Percentiles rank a stretch among this genome's conserved stretches.
These are phyloP conservation scores for Ambrosiella cleistominuta DNA, from an alignment of 2,329 filamentous ascomycete genomes.

Conservation along the genomic window DNA sequence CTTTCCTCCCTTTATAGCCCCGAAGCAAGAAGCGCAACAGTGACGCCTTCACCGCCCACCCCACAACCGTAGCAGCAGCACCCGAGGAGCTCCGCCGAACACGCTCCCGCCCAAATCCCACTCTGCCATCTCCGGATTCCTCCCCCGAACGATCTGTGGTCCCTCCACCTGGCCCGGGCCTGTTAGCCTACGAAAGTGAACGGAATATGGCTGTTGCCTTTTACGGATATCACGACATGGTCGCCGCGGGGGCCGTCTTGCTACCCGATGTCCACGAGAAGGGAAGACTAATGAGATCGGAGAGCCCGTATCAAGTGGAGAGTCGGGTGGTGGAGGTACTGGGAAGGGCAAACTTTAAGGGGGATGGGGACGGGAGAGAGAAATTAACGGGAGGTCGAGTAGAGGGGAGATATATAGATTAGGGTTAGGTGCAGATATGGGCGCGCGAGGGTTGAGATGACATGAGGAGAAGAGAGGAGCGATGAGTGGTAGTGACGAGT, in stretches of 20 bases:
- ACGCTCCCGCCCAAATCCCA: conserved; percentile 1
- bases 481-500: background rate
- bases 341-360: conserved; percentile 7
- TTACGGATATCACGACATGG: background rate
- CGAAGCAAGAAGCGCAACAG: conserved; percentile 10
- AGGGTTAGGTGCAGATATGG: background rate
- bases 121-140: background rate
- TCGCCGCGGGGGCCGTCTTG: background rate
- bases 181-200: conserved; percentile 3
- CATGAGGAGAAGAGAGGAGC: background rate
- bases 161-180: conserved; percentile 6
- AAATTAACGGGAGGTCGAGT: background rate
- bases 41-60: conserved; percentile 1
- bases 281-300: background rate
- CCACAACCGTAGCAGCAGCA: background rate
- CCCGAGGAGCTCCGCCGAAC: conserved; percentile 3
- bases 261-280: conserved; percentile 1
- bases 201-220: background rate
- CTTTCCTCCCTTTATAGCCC: background rate
- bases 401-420: background rate
- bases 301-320: background rate
- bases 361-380: background rate
- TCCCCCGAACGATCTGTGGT: conserved; percentile 6
- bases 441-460: background rate
- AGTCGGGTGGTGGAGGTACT: conserved; percentile 9